These are phyloP conservation scores for Acacia acuminata DNA, from an alignment of 306 rosid genomes.

Conservation along the genomic window DNA sequence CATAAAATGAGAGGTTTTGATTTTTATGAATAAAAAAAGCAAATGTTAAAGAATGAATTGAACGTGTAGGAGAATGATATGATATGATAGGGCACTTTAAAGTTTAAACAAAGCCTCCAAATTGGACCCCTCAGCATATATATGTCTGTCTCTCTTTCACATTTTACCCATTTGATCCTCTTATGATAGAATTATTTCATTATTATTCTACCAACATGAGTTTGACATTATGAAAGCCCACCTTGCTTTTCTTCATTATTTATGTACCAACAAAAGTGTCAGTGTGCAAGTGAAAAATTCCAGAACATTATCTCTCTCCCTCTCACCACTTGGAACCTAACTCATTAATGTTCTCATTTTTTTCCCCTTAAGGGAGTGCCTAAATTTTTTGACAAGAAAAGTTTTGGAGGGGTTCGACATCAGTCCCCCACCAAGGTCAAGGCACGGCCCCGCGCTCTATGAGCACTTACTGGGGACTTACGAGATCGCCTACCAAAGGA, in stretches of 20 bases:
- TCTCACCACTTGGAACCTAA: conserved; percentile 51
- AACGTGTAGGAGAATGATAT: conserved; percentile 48
- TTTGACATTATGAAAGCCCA: conserved; percentile 31
- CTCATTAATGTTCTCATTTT: conserved; percentile 20
- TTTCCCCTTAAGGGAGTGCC: background rate
- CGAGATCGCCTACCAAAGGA: too few relatives aligned
- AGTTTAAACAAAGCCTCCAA: conserved; percentile 74
- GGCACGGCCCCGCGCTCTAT: too few relatives aligned
- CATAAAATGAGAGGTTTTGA: conserved; percentile 54
- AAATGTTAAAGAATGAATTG: conserved; percentile 7
- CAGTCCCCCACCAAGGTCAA: too few relatives aligned
- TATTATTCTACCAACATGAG: conserved; percentile 36
- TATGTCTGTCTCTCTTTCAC: conserved; percentile 35
- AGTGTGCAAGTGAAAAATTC: conserved; percentile 46
- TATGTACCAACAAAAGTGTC: conserved; percentile 15
- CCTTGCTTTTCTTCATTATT: conserved; percentile 15
- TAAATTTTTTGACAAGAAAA: too few relatives aligned
- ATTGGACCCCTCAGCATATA: conserved; percentile 77
- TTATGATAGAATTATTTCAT: conserved; percentile 40
- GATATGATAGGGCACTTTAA: conserved; percentile 48
- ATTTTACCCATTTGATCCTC: conserved; percentile 43
- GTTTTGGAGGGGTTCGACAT: too few relatives aligned
- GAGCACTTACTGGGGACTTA: too few relatives aligned
- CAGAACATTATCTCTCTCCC: conserved; percentile 35
- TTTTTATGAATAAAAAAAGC: conserved; percentile 37